Conservation (phyloP, 2,329 filamentous ascomycete species). For the Teratosphaeria destructans region DNA sequence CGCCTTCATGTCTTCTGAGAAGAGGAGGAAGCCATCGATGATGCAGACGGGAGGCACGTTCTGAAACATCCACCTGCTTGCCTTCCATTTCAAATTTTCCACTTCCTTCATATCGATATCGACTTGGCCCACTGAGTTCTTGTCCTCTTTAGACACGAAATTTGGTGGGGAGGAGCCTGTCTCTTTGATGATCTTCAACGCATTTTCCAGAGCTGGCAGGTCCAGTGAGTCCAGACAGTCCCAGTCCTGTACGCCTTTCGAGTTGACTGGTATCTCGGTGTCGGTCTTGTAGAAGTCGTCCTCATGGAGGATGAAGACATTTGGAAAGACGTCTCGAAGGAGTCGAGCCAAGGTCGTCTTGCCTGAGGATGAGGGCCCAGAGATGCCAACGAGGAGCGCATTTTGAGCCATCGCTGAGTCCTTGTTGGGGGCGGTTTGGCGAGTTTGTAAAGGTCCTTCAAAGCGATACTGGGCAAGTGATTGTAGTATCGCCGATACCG, state of each 20-base stretch:
- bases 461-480: background rate
- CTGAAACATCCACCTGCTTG: constrained; percentile 16
- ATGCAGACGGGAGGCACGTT: constrained; percentile 48
- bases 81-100: constrained; percentile 21
- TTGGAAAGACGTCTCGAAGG: constrained; percentile 64
- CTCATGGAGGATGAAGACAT: constrained; percentile 76
- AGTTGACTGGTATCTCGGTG: constrained; percentile 47
- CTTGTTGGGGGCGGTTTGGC: background rate
- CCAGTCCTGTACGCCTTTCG: constrained; percentile 65
- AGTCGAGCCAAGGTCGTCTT: constrained; percentile 89
- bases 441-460: background rate
- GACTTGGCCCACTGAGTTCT: constrained; percentile 39
- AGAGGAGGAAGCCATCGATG: constrained; percentile 83
- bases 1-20: constrained; percentile 45
- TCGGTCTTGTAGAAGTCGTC: constrained; percentile 93
- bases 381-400: constrained; percentile 64
- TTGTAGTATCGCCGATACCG: background rate
- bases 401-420: constrained; percentile 4
- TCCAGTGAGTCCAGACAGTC: constrained; percentile 76
- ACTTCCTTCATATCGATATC: constrained; percentile 27
- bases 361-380: constrained; percentile 82
- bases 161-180: constrained; percentile 52
- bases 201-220: constrained; percentile 54
- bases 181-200: constrained; percentile 59
- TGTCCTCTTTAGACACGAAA: constrained; percentile 47